Evolutionary conservation across 2,329 filamentous ascomycete species (phyloP), one percentile per base, ranked within the genome.

Genomic region (Diaporthe citriasiana): DNA sequence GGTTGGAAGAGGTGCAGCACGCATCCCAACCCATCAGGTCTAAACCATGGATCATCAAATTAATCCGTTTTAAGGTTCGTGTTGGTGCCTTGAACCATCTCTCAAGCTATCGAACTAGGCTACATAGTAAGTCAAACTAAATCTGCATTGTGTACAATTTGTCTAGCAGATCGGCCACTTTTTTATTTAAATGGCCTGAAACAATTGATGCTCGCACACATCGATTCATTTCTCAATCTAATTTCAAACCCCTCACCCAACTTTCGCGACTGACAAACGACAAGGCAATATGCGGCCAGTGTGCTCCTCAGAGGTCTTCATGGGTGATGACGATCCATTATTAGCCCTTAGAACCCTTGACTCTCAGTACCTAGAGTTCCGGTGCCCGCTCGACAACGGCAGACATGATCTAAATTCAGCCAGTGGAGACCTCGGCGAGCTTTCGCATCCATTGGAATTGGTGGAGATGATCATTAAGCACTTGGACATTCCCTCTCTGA

Each of bases 341-440:
- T 12, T 12, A 25, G 56, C 38, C 2, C 25, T 60, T 8, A 25
- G 7, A 25, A 22, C 35, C 35, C 56, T 60, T 6, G 35, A 42
- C 35, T 22, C 10, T 3, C 27, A 33, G n/a, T 1, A n/a, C 9
- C 59, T 35, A 25, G 40, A 33, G 15, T 2, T 2, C 30, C 17
- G 4, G 2, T 65, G 59, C 27, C 59, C 40, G 3, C 59, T 65
- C 19, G 59, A 65, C 59, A 65, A 65, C 27, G 59, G 27, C 59
- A 65, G 17, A 9, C 42, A 50, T 35, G 42, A 65, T 15, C 22
- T 35, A 40, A n/a, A 12, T 4, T 4, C 17, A 22, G 40, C 10
- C 10, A 47, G 19, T n/a, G 10, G 19, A 5, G 27, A 25, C 19
- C 19, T 65, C 3, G 19, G 59, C 6, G 9, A 10, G 7, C 27